Conservation (phyloP, 495 filamentous ascomycete genomes). For the Neurospora sp. region DNA sequence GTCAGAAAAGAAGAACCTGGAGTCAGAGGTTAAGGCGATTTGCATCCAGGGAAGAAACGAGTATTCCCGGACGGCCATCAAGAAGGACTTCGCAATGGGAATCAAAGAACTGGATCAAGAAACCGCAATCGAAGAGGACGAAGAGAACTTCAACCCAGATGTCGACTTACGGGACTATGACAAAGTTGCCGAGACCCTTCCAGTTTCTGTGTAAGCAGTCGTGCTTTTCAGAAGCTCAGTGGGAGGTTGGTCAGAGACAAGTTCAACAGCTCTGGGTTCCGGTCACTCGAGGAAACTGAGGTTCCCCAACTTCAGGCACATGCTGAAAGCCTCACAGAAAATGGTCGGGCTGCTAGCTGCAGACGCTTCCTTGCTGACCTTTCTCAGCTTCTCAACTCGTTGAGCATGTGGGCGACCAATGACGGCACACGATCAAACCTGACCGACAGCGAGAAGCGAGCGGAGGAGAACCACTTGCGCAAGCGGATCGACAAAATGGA, state of each 20-base stretch:
- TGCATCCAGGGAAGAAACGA: constrained; percentile 51
- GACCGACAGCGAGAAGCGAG: constrained; percentile 30
- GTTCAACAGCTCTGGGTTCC: constrained; percentile 30
- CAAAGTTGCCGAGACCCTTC: constrained; percentile 43
- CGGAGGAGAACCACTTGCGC: constrained; percentile 32
- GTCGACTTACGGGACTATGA: constrained; percentile 49
- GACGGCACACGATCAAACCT: constrained; percentile 35
- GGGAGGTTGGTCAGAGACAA: constrained; percentile 37
- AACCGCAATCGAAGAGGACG: constrained; percentile 19
- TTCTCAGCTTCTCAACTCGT: constrained; percentile 45
- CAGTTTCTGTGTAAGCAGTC: constrained; percentile 53
- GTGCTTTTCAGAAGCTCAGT: constrained; percentile 51
- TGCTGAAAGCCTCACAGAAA: constrained; percentile 50
- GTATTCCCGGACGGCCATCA: constrained; percentile 47
- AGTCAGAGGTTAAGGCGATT: constrained; percentile 26
- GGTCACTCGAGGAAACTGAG: constrained; percentile 29
- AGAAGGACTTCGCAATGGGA: constrained; percentile 49
- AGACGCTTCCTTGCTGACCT: constrained; percentile 39
- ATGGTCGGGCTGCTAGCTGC: constrained; percentile 12
- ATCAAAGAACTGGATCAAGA: constrained; percentile 39
- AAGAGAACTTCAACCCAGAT: constrained; percentile 30
- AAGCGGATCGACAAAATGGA: constrained; percentile 35
- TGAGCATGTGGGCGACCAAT: constrained; percentile 46
- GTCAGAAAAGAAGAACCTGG: constrained; percentile 6
- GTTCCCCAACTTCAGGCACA: constrained; percentile 52